These are phyloP conservation scores for Alternaria gaisen DNA, from an alignment of 2,329 filamentous ascomycete species.

Conservation along the genomic window DNA sequence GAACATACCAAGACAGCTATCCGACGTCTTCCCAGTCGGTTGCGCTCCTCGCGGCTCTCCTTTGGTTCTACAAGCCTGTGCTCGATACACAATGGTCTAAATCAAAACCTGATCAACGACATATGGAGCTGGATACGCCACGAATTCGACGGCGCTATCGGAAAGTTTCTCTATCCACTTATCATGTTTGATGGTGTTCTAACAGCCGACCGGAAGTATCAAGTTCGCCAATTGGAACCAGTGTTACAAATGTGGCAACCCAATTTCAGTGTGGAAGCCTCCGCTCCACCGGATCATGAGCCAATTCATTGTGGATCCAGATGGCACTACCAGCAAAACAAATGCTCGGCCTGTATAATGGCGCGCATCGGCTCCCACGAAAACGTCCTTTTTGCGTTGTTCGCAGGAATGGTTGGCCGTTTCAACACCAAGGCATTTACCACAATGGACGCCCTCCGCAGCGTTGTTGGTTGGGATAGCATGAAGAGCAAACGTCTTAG, in stretches of 20 bases:
- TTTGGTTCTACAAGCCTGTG: slow-evolving; percentile 30
- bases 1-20: slow-evolving; percentile 24
- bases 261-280: slow-evolving; percentile 23
- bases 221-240: slow-evolving; percentile 39
- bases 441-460: slow-evolving; percentile 6
- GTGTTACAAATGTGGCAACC: slow-evolving; percentile 38
- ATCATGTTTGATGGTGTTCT: slow-evolving; percentile 29
- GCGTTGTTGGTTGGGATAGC: slow-evolving; percentile 15
- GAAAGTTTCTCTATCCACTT: slow-evolving; percentile 39
- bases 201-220: slow-evolving; percentile 21
- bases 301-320: slow-evolving; percentile 24
- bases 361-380: slow-evolving; percentile 39
- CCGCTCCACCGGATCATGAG: slow-evolving; percentile 26
- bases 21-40: slow-evolving; percentile 30
- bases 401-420: slow-evolving; percentile 37
- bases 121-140: slow-evolving; percentile 35
- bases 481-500: slow-evolving; percentile 32
- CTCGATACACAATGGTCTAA: slow-evolving; percentile 33
- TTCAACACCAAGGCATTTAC: slow-evolving; percentile 9
- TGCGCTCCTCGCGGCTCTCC: slow-evolving; percentile 30
- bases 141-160: slow-evolving; percentile 36
- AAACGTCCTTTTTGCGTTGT: slow-evolving; percentile 34
- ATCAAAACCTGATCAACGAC: slow-evolving; percentile 27
- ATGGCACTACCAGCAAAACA: slow-evolving; percentile 34
- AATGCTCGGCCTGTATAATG: slow-evolving; percentile 44